phyloP scores from a whole-genome alignment of 345 rosid genomes.

The Nasturtium officinale region DNA sequence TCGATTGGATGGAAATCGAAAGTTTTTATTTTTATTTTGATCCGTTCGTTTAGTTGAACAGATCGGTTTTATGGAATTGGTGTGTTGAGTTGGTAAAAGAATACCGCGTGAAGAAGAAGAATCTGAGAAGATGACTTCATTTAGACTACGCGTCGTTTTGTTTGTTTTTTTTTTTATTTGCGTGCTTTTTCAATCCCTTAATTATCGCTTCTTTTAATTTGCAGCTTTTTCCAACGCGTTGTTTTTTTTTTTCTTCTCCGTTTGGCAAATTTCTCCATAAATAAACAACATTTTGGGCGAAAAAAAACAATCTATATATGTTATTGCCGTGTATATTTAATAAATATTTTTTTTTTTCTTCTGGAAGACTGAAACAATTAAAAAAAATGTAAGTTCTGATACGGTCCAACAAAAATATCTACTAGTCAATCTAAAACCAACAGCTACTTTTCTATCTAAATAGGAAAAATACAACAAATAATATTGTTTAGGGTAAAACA shows the following conservation, averaged over 20 bases:
- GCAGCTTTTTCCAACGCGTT: constrained; percentile 21
- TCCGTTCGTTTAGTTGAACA: constrained; percentile 25
- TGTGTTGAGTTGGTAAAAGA: constrained; percentile 38
- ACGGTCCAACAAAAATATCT: constrained; percentile 25
- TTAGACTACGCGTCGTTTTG: constrained; percentile 56
- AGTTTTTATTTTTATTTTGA: not conserved
- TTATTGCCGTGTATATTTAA: not conserved
- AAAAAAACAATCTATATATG: not conserved
- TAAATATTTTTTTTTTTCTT: constrained; percentile 27
- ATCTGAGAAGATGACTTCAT: constrained; percentile 27
- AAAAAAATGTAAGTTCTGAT: not conserved
- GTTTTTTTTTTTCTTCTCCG: constrained; percentile 3
- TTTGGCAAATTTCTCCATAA: not conserved
- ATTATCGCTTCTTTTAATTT: not conserved
- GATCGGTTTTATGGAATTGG: constrained; percentile 28
- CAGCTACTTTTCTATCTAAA: constrained; percentile 10
- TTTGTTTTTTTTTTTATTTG: not conserved
- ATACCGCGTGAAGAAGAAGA: constrained; percentile 63
- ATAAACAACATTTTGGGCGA: not conserved
- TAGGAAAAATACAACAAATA: not conserved
- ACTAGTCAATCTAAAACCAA: constrained; percentile 2
- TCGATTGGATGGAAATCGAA: constrained; percentile 2
- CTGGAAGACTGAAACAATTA: not conserved
- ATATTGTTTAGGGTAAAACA: not conserved
- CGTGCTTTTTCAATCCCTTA: constrained; percentile 3